Evolutionary conservation across 176 grass and related monocot genomes (phyloP).

Genomic region (Guadua angustifolia): DNA sequence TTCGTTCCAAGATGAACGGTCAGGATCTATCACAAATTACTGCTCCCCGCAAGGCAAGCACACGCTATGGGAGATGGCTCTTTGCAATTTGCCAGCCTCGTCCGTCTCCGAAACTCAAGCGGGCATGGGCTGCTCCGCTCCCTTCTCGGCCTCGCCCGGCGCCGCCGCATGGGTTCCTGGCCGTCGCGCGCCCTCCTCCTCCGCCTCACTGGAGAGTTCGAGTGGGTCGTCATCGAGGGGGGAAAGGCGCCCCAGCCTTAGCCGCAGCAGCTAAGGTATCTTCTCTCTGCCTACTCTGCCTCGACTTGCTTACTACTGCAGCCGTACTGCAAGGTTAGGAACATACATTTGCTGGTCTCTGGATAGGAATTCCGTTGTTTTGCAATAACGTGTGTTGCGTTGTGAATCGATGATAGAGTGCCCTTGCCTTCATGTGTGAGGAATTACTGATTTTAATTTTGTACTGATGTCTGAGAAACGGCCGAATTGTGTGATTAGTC

Average conservation of each 20-base stretch:
- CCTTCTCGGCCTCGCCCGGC: not conserved
- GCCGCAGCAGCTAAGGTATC: slow-evolving; percentile 24
- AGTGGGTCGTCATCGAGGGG: not conserved
- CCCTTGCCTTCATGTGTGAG: not conserved
- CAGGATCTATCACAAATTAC: not conserved
- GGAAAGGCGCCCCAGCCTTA: not conserved
- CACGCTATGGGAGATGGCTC: not conserved
- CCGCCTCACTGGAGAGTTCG: not conserved
- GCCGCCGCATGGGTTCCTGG: not conserved
- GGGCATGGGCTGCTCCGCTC: not conserved
- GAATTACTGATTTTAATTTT: not conserved
- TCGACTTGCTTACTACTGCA: not conserved
- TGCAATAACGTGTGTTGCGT: too few relatives aligned
- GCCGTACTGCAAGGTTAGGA: not conserved
- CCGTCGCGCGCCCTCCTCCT: not conserved
- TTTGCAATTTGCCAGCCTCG: not conserved
- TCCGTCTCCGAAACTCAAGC: not conserved
- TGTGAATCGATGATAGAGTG: not conserved
- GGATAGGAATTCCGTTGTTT: not conserved
- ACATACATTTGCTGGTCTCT: not conserved
- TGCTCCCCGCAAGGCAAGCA: not conserved
- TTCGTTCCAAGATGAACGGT: not conserved
- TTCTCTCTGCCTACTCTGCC: not conserved
- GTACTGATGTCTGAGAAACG: not conserved
- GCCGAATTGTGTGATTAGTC: not conserved